phyloP scores from a whole-genome alignment of 192 early-diverging fungal genomes.

The Coemansia sp. region DNA sequence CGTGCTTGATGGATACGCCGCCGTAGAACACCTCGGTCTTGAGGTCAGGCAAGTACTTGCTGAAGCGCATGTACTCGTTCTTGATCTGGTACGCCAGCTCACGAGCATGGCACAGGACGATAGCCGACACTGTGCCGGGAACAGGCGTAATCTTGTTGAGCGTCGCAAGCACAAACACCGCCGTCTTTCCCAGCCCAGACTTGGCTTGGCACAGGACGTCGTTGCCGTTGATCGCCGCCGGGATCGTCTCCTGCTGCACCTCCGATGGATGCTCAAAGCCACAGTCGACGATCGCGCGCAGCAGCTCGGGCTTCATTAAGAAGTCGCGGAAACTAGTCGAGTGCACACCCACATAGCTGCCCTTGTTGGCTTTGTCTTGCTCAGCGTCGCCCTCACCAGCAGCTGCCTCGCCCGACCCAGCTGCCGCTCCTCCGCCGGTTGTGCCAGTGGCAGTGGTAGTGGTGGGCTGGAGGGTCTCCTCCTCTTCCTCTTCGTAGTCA shows the following conservation, averaged over 20 bases:
- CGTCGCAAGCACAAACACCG: slow-evolving; percentile 94
- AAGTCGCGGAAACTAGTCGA: slow-evolving; percentile 99
- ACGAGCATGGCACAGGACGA: slow-evolving; percentile 97
- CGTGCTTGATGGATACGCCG: slow-evolving; percentile 75
- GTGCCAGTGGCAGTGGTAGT: slow-evolving; percentile 32
- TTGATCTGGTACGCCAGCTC: slow-evolving; percentile 98
- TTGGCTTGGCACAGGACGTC: slow-evolving; percentile 99
- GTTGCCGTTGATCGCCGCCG: slow-evolving; percentile 94
- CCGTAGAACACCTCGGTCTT: slow-evolving; percentile 95
- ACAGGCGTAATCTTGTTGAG: slow-evolving; percentile 90
- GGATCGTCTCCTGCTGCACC: slow-evolving; percentile 99
- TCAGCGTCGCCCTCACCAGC: slow-evolving; percentile 48
- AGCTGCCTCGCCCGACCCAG: slow-evolving; percentile 45
- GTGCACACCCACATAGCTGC: slow-evolving; percentile 97
- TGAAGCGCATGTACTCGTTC: slow-evolving; percentile 96
- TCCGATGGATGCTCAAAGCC: slow-evolving; percentile 99
- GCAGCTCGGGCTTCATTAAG: slow-evolving; percentile 93
- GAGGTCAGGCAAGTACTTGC: slow-evolving; percentile 92
- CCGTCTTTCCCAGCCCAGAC: slow-evolving; percentile 98
- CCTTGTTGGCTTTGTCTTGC: slow-evolving; percentile 88
- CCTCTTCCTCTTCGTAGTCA: slow-evolving; percentile 97
- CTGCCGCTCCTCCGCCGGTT: slow-evolving; percentile 56
- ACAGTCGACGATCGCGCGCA: slow-evolving; percentile 95
- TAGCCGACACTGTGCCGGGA: slow-evolving; percentile 79
- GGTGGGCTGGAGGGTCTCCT: slow-evolving; percentile 62